phyloP scores from a whole-genome alignment of 768 basidiomycete genomes.

The Xerocomellus intermedius region DNA sequence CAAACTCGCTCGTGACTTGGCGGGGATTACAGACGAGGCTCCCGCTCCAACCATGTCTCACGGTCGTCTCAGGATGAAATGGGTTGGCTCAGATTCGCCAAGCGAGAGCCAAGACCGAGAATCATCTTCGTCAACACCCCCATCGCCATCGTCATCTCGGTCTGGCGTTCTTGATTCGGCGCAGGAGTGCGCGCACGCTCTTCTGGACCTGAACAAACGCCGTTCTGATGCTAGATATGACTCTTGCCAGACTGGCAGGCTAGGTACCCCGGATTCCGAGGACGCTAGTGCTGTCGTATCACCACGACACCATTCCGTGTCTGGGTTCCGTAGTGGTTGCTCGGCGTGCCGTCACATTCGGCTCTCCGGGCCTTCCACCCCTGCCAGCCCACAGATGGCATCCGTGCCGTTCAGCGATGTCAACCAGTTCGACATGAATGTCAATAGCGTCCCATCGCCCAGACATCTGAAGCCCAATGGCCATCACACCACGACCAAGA shows the following conservation, averaged over 20 bases:
- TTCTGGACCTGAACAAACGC: neutral
- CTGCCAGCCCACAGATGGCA: conserved; percentile 6
- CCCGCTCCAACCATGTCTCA: neutral
- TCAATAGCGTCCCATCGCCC: neutral
- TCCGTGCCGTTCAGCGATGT: neutral
- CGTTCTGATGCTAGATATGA: neutral
- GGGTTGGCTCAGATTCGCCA: conserved; percentile 14
- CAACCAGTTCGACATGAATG: neutral
- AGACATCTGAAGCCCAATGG: neutral
- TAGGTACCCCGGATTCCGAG: conserved; percentile 17
- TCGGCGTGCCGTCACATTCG: conserved; percentile 26
- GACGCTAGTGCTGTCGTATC: neutral
- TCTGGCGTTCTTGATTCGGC: neutral
- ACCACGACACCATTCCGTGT: conserved; percentile 7
- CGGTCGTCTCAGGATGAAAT: conserved; percentile 16
- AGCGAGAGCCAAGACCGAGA: conserved; percentile 2
- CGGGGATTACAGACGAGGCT: conserved; percentile 5
- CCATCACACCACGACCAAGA: conserved; percentile 2
- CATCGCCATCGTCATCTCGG: conserved; percentile 4
- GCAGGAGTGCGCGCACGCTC: conserved; percentile 1
- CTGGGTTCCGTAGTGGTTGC: conserved; percentile 30
- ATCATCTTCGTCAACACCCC: neutral
- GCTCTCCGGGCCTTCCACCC: conserved; percentile 9
- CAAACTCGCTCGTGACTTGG: conserved; percentile 22
- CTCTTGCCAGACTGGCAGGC: neutral